phyloP scores from a whole-genome alignment of 495 filamentous ascomycete species.

The Penicillium dipodomyicola region DNA sequence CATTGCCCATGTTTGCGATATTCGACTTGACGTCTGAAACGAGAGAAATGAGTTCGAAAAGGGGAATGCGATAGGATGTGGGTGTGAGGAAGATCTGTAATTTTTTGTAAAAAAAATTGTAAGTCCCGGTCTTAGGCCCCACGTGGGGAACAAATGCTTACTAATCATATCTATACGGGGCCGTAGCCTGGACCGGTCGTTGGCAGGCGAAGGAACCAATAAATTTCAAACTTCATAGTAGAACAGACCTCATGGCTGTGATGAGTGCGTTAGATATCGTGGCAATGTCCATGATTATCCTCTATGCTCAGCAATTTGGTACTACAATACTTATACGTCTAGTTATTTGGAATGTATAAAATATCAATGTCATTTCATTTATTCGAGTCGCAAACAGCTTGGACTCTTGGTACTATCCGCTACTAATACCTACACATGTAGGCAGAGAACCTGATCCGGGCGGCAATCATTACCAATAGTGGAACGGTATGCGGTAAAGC shows the following conservation, averaged over 20 bases:
- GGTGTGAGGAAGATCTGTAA: constrained; percentile 5
- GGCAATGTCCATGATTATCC: background rate
- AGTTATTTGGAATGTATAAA: background rate
- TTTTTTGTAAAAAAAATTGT: constrained; percentile 12
- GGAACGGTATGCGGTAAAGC: too few relatives aligned
- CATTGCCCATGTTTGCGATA: constrained; percentile 25
- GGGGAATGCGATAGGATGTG: background rate
- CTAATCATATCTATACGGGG: constrained; percentile 1
- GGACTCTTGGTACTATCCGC: background rate
- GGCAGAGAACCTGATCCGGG: background rate
- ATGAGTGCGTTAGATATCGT: too few relatives aligned
- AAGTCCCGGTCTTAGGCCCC: constrained; percentile 6
- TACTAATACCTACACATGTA: background rate
- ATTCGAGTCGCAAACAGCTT: background rate
- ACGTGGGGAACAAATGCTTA: constrained; percentile 8
- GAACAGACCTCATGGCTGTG: too few relatives aligned
- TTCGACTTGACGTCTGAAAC: constrained; percentile 1
- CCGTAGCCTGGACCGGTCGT: too few relatives aligned
- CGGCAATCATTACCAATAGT: background rate
- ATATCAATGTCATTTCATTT: background rate
- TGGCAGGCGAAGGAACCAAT: too few relatives aligned
- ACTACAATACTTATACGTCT: background rate
- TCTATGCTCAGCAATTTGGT: background rate
- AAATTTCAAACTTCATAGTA: background rate
- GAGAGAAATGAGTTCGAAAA: background rate